These are phyloP conservation scores for Pseudocercospora cruenta DNA, from an alignment of 2,329 filamentous ascomycete species.

Conservation along the genomic window DNA sequence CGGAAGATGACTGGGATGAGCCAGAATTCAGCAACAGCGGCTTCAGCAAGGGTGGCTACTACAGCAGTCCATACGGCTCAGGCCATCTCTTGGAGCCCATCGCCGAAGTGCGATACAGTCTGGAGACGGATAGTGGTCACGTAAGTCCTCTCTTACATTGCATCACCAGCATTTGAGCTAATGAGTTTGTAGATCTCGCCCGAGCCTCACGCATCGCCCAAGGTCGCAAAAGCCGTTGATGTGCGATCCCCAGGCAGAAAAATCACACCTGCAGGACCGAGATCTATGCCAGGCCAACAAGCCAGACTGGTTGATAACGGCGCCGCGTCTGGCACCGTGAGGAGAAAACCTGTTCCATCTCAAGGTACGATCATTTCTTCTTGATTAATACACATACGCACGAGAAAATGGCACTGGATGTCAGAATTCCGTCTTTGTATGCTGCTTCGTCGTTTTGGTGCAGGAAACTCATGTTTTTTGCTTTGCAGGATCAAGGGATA, in stretches of 20 bases:
- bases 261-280: constrained; percentile 48
- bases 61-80: constrained; percentile 42
- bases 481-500: constrained; percentile 25
- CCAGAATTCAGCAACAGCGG: constrained; percentile 41
- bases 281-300: constrained; percentile 48
- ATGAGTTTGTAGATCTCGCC: no score
- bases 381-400: background rate
- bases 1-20: constrained; percentile 34
- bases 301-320: constrained; percentile 14
- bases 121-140: constrained; percentile 50
- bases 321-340: constrained; percentile 27
- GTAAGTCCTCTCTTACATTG: constrained; percentile 29
- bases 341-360: constrained; percentile 36
- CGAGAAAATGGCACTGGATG: constrained; percentile 1
- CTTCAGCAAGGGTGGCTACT: constrained; percentile 39
- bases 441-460: background rate
- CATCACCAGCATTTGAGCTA: no score
- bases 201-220: constrained; percentile 27
- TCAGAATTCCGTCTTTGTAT: background rate
- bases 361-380: constrained; percentile 25
- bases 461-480: background rate
- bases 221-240: constrained; percentile 32
- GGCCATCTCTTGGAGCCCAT: constrained; percentile 53
- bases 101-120: constrained; percentile 54
- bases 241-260: constrained; percentile 45